Conservation (phyloP, 768 basidiomycete species). For the Naganishia kalamii region DNA sequence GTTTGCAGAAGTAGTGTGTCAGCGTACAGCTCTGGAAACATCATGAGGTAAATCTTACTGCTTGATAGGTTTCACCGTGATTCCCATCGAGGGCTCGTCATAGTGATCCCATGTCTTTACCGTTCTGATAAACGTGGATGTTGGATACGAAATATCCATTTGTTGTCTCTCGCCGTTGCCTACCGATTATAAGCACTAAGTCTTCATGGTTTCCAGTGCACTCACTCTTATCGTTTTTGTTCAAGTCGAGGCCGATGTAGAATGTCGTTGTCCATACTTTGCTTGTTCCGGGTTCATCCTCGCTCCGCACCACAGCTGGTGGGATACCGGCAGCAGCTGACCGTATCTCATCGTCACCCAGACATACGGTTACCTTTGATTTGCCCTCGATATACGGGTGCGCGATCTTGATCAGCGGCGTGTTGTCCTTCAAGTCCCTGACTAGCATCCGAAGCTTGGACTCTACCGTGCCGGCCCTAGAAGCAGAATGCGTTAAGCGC, state of each 20-base stretch:
- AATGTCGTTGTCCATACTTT: slow-evolving; percentile 94
- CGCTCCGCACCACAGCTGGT: slow-evolving; percentile 11
- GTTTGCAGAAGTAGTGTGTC: neutral
- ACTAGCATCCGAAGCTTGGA: slow-evolving; percentile 91
- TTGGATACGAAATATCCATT: slow-evolving; percentile 95
- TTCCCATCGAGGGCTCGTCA: slow-evolving; percentile 85
- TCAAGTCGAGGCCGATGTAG: slow-evolving; percentile 88
- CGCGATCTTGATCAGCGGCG: slow-evolving; percentile 81
- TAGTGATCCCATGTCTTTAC: slow-evolving; percentile 95
- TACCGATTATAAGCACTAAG: slow-evolving; percentile 43
- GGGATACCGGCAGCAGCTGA: slow-evolving; percentile 68
- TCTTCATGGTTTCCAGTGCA: neutral
- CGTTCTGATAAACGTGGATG: slow-evolving; percentile 85
- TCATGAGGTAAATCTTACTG: slow-evolving; percentile 52
- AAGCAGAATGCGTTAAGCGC: neutral
- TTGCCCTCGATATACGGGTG: slow-evolving; percentile 95
- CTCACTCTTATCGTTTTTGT: slow-evolving; percentile 70
- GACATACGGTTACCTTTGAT: slow-evolving; percentile 75
- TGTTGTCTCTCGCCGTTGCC: slow-evolving; percentile 70
- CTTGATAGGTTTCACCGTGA: slow-evolving; percentile 87
- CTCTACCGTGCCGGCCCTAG: slow-evolving; percentile 93
- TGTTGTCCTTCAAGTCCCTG: slow-evolving; percentile 87
- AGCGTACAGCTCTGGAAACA: too few species aligned
- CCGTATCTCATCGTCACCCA: slow-evolving; percentile 78
- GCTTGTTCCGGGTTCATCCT: slow-evolving; percentile 56